A percentile compares a stretch with the other conserved stretches of the same genome.
Conservation (phyloP, 176 grass and related monocot species). For the Aegilops bicornis region DNA sequence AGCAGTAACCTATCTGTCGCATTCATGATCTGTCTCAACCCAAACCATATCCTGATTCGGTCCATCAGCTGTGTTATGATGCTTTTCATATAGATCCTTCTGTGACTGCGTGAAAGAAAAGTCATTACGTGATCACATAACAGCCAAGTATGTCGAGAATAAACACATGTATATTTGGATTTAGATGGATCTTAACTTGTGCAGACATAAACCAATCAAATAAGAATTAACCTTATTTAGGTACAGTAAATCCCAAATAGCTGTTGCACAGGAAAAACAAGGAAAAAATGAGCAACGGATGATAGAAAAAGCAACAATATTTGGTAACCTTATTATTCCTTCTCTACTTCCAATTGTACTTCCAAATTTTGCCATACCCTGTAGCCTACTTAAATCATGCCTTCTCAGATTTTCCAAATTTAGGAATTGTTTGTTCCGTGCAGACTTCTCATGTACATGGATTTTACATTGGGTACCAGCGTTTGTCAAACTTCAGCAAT, state of each 20-base stretch:
- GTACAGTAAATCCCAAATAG: neutral
- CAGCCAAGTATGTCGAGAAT: conserved; percentile 1
- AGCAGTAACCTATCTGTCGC: conserved; percentile 71
- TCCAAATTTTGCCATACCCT: neutral
- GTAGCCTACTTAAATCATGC: neutral
- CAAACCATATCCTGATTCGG: conserved; percentile 94
- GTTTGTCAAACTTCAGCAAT: neutral
- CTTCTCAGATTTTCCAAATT: neutral
- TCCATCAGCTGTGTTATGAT: conserved; percentile 86
- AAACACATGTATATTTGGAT: neutral
- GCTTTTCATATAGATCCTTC: conserved; percentile 76
- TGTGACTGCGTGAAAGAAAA: conserved; percentile 52
- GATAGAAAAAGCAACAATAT: neutral
- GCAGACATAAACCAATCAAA: neutral
- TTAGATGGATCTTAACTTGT: conserved; percentile 9
- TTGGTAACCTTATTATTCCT: neutral
- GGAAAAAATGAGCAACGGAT: neutral
- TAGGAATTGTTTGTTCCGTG: neutral
- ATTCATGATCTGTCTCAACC: conserved; percentile 97
- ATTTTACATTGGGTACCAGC: no score
- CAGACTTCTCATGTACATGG: neutral
- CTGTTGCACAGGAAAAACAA: neutral
- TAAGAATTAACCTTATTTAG: conserved; percentile 9
- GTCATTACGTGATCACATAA: conserved; percentile 10
- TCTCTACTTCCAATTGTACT: neutral